Evolutionary conservation across 2,329 filamentous ascomycete species (phyloP), one percentile per base, ranked within the genome.

Genomic region (Cordyceps tenuipes): DNA sequence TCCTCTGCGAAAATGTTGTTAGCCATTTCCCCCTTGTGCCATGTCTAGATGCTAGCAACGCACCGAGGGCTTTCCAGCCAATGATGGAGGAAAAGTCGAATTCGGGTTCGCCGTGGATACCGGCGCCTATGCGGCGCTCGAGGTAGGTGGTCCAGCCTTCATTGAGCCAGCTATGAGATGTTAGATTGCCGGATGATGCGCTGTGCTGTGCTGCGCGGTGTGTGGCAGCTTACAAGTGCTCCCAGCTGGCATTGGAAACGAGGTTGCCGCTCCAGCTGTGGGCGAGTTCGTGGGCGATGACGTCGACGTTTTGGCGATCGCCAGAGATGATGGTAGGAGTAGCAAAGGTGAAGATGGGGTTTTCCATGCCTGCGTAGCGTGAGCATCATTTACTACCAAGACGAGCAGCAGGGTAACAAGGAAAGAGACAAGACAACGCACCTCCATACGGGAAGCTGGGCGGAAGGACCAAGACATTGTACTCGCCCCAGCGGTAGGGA

Each of bases 31-130:
- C 41, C 41, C 15, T 15, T 43, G 41, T 6, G 41, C 29, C 29
- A 7, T 43, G 17, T 6, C 17, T 15, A 17, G 8, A 36, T 36
- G 34, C 9, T 36, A 10, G 34, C 23, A 12, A 43, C 76, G 60
- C 70, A 83, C 81, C 82, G 19, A 96, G 83, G 2, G 87, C 83
- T 70, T 96, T 94, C 93, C 93, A 97, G 62, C 94, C 94, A 64
- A 97, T 95, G 65, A 97, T 96, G 64, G 93, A 87, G 9, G 90
- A 95, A 73, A 99, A 97, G 75, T 97, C 89, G 63, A 94, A 90
- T 70, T 95, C 87, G 5, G 89, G 76, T 64, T 93, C 88, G 51
- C 91, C 91, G 67, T 97, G 91, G 49, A 96, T 79, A 21, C 79
- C 82, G 15, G 85, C 88, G 64, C 86, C 81, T 62, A 95, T 90